Percentiles rank a stretch among this genome's conserved stretches.
phyloP scores from a whole-genome alignment of 2,329 filamentous ascomycete genomes.

The Alternaria brassicae region DNA sequence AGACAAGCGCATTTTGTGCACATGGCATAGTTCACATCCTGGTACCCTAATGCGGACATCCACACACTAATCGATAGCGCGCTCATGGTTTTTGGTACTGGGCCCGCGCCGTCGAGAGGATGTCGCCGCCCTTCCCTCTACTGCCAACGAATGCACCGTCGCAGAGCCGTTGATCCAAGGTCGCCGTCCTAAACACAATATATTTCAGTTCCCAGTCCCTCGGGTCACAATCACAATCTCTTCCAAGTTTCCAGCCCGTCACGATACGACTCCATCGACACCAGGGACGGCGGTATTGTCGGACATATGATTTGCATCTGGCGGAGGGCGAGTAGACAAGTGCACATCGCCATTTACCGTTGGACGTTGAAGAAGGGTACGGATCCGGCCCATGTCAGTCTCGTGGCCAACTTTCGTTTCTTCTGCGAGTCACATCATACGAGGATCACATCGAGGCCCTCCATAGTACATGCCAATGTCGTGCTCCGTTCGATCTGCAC shows the following conservation, averaged over 20 bases:
- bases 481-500: constrained; percentile 1
- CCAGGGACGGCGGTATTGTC: constrained; percentile 10
- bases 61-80: constrained; percentile 3
- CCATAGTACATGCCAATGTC: not conserved
- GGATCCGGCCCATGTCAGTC: not conserved
- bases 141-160: constrained; percentile 6
- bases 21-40: not conserved
- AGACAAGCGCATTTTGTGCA: constrained; percentile 4
- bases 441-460: not conserved
- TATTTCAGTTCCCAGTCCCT: constrained; percentile 6
- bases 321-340: not conserved
- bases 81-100: not conserved
- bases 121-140: constrained; percentile 1
- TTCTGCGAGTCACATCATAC: not conserved
- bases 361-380: not conserved
- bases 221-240: constrained; percentile 3
- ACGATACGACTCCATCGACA: not conserved
- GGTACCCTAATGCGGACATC: constrained; percentile 10
- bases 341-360: constrained; percentile 2
- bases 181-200: not conserved
- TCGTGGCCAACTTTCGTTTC: not conserved
- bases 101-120: constrained; percentile 3
- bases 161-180: not conserved
- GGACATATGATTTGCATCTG: constrained; percentile 3
- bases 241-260: not conserved